Evolutionary conservation across 1,284 basidiomycete species (phyloP).

Genomic region (Thecaphora frezii): DNA sequence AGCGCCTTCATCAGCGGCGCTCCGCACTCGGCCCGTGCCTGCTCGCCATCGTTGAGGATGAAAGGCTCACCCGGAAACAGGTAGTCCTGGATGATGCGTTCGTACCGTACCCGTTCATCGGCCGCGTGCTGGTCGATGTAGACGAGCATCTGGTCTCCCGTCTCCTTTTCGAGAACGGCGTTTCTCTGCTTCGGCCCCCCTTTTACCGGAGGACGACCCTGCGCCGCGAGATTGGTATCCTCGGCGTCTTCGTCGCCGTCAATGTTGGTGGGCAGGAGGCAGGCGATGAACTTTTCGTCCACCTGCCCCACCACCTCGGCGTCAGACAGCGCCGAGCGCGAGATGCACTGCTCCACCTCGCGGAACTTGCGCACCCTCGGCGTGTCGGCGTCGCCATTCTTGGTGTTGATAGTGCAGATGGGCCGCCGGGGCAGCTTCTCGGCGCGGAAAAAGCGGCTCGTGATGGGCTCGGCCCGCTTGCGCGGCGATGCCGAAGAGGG

Average conservation of each 20-base stretch:
- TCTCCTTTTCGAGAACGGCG: no score
- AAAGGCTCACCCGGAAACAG: no score
- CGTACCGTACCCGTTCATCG: constrained; percentile 82
- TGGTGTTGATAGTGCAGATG: no score
- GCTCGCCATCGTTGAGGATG: neutral
- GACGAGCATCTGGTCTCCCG: constrained; percentile 67
- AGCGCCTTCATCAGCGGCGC: neutral
- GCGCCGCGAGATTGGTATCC: no score
- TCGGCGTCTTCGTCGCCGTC: no score
- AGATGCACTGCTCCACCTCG: constrained; percentile 8
- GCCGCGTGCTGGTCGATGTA: constrained; percentile 94
- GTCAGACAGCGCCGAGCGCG: constrained; percentile 7
- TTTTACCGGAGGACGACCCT: no score
- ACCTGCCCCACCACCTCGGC: constrained; percentile 70
- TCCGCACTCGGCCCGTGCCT: neutral
- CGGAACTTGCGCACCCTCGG: neutral
- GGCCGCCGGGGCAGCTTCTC: no score
- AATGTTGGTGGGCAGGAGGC: constrained; percentile 60
- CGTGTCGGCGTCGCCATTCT: neutral
- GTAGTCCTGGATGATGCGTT: constrained; percentile 73
- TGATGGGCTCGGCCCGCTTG: no score
- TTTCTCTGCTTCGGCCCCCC: constrained; percentile 3
- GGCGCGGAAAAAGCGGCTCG: no score
- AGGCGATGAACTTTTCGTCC: constrained; percentile 84
- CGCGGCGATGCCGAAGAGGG: no score